A percentile compares a stretch with the other conserved stretches of the same genome.
phyloP scores from a whole-genome alignment of 2,329 filamentous ascomycete species.

The Graphilbum ipis-grandicollis region DNA sequence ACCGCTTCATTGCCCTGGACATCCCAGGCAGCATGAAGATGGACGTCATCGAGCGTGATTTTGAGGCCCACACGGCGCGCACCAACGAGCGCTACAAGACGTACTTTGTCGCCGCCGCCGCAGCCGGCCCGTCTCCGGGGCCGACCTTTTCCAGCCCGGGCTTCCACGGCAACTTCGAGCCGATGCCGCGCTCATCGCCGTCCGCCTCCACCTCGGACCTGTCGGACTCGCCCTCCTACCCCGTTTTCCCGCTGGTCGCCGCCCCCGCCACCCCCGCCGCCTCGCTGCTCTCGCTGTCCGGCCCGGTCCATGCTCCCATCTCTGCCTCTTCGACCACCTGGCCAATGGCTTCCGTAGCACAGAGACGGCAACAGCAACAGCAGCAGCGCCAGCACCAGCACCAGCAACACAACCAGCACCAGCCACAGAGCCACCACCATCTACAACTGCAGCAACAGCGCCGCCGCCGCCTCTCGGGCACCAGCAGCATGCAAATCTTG shows the following conservation, averaged over 20 bases:
- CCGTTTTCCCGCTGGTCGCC: not conserved
- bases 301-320: no score
- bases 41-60: conserved; percentile 10
- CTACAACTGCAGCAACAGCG: not conserved
- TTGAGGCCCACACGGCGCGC: conserved; percentile 16
- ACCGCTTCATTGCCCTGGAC: conserved; percentile 28
- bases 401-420: not conserved
- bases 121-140: conserved; percentile 17
- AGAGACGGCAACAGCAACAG: no score
- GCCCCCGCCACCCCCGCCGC: conserved; percentile 11
- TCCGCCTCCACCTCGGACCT: conserved; percentile 21
- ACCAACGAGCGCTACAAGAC: conserved; percentile 45
- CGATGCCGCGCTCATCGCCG: conserved; percentile 3
- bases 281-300: no score
- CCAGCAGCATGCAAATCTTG: conserved; percentile 42
- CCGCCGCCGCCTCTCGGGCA: not conserved
- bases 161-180: conserved; percentile 22
- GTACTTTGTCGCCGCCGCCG: conserved; percentile 25
- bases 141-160: conserved; percentile 24
- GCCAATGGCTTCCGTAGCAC: conserved; percentile 2
- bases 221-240: conserved; percentile 14
- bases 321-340: no score
- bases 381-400: not conserved
- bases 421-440: not conserved
- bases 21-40: conserved; percentile 32